Evolutionary conservation across 1,284 basidiomycete species (phyloP), one percentile per base, ranked within the genome.

Genomic region (Papiliotrema fonsecae): DNA sequence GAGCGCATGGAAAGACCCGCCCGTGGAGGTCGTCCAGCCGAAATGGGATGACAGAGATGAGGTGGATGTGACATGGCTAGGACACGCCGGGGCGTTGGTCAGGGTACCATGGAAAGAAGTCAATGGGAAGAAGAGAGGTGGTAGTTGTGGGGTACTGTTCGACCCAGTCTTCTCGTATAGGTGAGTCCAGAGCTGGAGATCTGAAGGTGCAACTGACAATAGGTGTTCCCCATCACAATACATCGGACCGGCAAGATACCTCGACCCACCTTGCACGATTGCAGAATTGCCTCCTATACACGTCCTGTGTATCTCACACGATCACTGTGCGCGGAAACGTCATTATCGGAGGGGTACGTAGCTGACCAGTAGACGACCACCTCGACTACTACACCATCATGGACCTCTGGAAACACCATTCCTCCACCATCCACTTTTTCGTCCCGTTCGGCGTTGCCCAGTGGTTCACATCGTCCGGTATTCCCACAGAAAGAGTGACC

Each of bases 161-260:
- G 72, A 74, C 49, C 72, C 72, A 0, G 72, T 74, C 41, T 74
- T 74, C 51, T 70, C 68, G 4, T 60, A 69, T 39, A 55, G 72
- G 69, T 67, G 32, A 47, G 67, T 54, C 7, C 25, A 40, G 37
- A 31, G 24, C 18, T n/a, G 16, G 19, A 43, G 27, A 16, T 18
- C 24, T 26, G 36, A 14, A 10, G 18, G 39, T 38, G 9, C 37
- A 11, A 18, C 37, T 38, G 10, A 22, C 21, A n/a, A 11, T 45
- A 67, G 69, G 45, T 74, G 72, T 49, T 70, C 69, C 3, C 72
- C 72, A 3, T 62, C 57, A 3, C 72, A 74, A 50, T 67, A 62
- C 34, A 57, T 70, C 31, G 72, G 72, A 9, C 72, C 72, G 1
- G 63, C 69, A 4, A 51, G 72, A 27, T 64, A 65, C 44, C 58